Percentiles rank a stretch among this genome's conserved stretches.
Evolutionary conservation across 805 yeast genomes (phyloP).

Genomic region (Starmerella vitae): DNA sequence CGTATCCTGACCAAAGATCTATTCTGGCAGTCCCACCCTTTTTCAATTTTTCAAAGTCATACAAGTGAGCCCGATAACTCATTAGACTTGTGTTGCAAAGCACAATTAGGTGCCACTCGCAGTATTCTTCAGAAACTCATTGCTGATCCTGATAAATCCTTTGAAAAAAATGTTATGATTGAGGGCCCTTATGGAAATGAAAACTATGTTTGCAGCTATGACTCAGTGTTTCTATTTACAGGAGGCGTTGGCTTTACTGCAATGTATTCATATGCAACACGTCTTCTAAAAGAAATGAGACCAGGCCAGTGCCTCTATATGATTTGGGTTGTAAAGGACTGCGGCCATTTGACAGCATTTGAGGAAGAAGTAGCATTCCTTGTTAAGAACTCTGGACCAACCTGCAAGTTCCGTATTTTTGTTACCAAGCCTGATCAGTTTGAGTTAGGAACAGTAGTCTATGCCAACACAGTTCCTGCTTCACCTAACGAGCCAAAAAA

Average conservation of each 20-base stretch:
- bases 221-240: slow-evolving; percentile 39
- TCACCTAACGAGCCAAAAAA: not conserved
- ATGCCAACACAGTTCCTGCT: not conserved
- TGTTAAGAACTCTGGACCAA: not conserved
- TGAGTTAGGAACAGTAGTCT: slow-evolving; percentile 3
- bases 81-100: slow-evolving; percentile 38
- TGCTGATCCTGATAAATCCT: slow-evolving; percentile 22
- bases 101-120: slow-evolving; percentile 42
- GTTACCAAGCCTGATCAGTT: slow-evolving; percentile 13
- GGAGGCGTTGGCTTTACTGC: slow-evolving; percentile 59
- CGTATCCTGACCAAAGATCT: slow-evolving; percentile 38
- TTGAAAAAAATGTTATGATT: slow-evolving; percentile 32
- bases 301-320: slow-evolving; percentile 15
- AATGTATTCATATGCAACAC: slow-evolving; percentile 36
- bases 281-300: slow-evolving; percentile 16
- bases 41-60: slow-evolving; percentile 34
- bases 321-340: slow-evolving; percentile 24
- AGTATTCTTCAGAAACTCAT: slow-evolving; percentile 27
- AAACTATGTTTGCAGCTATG: slow-evolving; percentile 35
- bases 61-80: slow-evolving; percentile 27
- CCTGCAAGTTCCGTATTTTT: slow-evolving; percentile 12
- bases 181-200: slow-evolving; percentile 53
- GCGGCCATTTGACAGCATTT: slow-evolving; percentile 38
- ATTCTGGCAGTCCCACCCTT: slow-evolving; percentile 67
- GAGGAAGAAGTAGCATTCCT: slow-evolving; percentile 37